A percentile compares a stretch with the other conserved stretches of the same genome.
These are phyloP conservation scores for Parsonsia alboflavescens DNA, from an alignment of 257 asterid species.

Conservation along the genomic window DNA sequence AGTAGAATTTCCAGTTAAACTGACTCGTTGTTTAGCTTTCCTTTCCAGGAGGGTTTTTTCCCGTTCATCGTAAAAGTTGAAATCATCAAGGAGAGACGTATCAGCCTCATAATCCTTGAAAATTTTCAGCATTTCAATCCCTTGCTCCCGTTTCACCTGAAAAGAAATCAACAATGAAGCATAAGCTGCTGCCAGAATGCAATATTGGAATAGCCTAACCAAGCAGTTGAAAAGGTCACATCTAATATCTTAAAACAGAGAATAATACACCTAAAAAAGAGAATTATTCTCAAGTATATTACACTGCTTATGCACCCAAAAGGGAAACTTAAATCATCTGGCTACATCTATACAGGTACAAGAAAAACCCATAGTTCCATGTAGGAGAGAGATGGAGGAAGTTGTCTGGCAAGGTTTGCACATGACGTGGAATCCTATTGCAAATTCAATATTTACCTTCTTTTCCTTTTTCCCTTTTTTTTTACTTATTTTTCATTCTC, in stretches of 20 bases:
- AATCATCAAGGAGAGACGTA: slow-evolving; percentile 91
- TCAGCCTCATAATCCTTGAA: slow-evolving; percentile 79
- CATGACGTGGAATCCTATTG: background rate
- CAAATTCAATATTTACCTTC: background rate
- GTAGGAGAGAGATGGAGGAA: background rate
- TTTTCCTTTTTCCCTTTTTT: background rate
- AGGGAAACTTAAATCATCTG: background rate
- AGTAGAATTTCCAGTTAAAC: slow-evolving; percentile 37
- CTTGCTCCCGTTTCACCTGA: slow-evolving; percentile 89
- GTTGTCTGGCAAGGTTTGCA: background rate
- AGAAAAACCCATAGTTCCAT: too few relatives aligned
- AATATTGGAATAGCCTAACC: background rate
- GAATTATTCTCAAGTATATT: background rate
- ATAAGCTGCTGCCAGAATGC: slow-evolving; percentile 1
- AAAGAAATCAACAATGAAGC: slow-evolving; percentile 13
- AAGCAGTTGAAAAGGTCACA: background rate
- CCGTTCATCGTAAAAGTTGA: slow-evolving; percentile 76
- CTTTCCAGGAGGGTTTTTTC: slow-evolving; percentile 71
- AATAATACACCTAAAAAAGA: background rate
- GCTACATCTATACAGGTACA: background rate
- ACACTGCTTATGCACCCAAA: background rate
- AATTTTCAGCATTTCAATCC: slow-evolving; percentile 83
- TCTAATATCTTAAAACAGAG: background rate
- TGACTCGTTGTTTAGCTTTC: slow-evolving; percentile 72
- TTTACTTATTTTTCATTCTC: background rate